A percentile compares a stretch with the other conserved stretches of the same genome.
Evolutionary conservation across 75 land plant species (phyloP).

Genomic region (Pinus taeda): DNA sequence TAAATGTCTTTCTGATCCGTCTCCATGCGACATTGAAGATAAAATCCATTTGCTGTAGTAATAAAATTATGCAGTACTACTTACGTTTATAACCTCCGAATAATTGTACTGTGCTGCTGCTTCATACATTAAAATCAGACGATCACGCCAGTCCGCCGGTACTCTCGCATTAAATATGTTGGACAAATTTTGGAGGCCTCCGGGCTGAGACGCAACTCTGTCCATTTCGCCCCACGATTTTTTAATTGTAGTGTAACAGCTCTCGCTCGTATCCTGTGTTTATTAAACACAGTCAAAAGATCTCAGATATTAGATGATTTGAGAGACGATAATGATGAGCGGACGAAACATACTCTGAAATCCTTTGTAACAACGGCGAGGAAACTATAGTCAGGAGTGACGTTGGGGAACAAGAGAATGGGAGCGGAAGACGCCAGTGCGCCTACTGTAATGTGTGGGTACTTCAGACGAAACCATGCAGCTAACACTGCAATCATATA

Average conservation of each 20-base stretch:
- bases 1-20: too few relatives aligned
- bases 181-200: conserved; percentile 39
- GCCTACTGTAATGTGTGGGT: conserved; percentile 68
- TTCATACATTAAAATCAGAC: too few relatives aligned
- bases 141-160: too few relatives aligned
- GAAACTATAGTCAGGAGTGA: conserved; percentile 41
- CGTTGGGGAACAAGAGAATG: conserved; percentile 47
- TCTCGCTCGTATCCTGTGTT: conserved; percentile 38
- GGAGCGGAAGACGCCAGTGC: conserved; percentile 78
- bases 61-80: too few relatives aligned
- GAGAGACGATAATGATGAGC: neutral
- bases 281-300: neutral
- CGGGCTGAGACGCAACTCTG: conserved; percentile 21
- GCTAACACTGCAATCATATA: conserved; percentile 51
- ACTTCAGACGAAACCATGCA: conserved; percentile 75
- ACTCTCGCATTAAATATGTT: conserved; percentile 41
- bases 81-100: too few relatives aligned
- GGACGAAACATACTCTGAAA: conserved; percentile 33
- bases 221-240: conserved; percentile 51
- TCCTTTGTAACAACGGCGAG: conserved; percentile 39
- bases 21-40: too few relatives aligned
- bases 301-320: too few relatives aligned
- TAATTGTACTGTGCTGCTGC: too few relatives aligned
- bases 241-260: conserved; percentile 46
- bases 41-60: too few relatives aligned